phyloP scores from a whole-genome alignment of 306 rosid genomes.

The Dalbergia oliveri region DNA sequence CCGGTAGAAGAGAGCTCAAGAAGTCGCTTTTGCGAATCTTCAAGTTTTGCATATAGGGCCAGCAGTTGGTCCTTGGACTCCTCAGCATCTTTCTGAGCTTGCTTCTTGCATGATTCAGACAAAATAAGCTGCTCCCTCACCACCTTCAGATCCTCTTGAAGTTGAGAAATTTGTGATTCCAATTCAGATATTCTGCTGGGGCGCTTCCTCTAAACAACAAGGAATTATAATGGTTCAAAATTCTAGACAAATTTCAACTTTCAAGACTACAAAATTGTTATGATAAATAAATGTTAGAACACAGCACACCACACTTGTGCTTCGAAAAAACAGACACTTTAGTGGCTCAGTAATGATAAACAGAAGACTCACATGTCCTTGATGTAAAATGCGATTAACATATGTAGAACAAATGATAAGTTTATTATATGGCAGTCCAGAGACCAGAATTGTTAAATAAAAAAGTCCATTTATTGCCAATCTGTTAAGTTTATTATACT shows the following conservation, averaged over 20 bases:
- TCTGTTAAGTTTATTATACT: neutral
- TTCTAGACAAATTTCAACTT: neutral
- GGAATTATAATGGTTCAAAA: conserved; percentile 35
- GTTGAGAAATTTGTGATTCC: conserved; percentile 85
- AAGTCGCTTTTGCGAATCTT: conserved; percentile 72
- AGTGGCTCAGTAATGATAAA: conserved; percentile 3
- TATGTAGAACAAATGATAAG: conserved; percentile 7
- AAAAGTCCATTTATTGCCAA: neutral
- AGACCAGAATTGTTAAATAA: conserved; percentile 1
- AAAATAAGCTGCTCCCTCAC: conserved; percentile 66
- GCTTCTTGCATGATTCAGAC: conserved; percentile 76
- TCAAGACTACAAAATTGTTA: neutral
- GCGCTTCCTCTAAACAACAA: conserved; percentile 74
- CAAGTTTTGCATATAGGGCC: conserved; percentile 69
- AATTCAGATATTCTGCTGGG: conserved; percentile 86
- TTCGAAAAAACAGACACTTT: neutral
- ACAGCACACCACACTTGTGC: conserved; percentile 1
- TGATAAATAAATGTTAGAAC: neutral
- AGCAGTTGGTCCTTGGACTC: conserved; percentile 67
- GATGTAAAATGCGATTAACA: neutral
- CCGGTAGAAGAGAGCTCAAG: conserved; percentile 61
- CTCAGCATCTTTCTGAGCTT: conserved; percentile 77
- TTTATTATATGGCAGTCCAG: neutral
- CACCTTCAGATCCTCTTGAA: conserved; percentile 75
- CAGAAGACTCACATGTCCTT: neutral